A percentile compares a stretch with the other conserved stretches of the same genome.
phyloP scores from a whole-genome alignment of 2,329 filamentous ascomycete genomes.

The Calonectria multiphialidica region DNA sequence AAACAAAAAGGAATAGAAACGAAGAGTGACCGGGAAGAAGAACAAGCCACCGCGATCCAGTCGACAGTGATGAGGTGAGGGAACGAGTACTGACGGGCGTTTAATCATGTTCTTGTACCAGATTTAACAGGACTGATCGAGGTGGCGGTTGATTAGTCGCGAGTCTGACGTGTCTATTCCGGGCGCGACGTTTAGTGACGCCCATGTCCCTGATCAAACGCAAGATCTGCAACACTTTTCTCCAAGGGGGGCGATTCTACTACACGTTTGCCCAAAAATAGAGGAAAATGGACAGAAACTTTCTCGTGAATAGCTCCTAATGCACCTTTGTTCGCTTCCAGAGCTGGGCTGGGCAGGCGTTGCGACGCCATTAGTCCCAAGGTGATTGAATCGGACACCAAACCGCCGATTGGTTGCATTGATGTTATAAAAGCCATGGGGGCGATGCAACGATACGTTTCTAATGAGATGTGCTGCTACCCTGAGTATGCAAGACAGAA shows the following conservation, averaged over 20 bases:
- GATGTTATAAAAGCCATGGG: background rate
- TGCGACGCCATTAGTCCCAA: background rate
- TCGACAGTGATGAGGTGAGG: constrained; percentile 1
- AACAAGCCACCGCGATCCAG: constrained; percentile 16
- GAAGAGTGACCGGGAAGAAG: background rate
- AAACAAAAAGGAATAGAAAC: background rate
- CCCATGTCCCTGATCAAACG: constrained; percentile 1
- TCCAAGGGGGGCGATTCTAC: background rate
- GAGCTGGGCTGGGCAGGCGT: background rate
- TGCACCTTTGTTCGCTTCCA: background rate
- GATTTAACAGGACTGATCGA: background rate
- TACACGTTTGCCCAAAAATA: background rate
- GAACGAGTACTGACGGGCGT: background rate
- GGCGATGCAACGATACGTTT: background rate
- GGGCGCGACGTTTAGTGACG: background rate
- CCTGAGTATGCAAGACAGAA: background rate
- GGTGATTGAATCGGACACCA: background rate
- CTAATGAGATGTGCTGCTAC: background rate
- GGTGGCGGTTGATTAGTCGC: background rate
- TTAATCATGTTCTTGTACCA: background rate
- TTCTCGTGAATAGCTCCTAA: background rate
- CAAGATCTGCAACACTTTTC: background rate
- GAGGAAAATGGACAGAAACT: background rate
- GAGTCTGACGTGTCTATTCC: background rate
- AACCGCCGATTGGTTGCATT: background rate